These are phyloP conservation scores for Pseudogymnoascus sp. DNA, from an alignment of 2,329 filamentous ascomycete genomes.

Conservation along the genomic window DNA sequence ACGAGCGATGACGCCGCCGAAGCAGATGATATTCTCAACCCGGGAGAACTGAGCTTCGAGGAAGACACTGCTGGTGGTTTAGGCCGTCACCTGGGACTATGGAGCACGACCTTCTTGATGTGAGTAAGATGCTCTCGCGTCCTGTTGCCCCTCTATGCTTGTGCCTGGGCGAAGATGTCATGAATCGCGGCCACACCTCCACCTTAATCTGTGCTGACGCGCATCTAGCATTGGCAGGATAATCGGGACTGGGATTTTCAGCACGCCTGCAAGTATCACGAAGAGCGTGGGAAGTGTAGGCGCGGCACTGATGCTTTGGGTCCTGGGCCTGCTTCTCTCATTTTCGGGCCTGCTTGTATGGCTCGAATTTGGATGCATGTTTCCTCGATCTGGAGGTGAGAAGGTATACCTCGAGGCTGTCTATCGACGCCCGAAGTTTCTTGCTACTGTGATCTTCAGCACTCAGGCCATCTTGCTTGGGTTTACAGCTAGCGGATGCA, in stretches of 20 bases:
- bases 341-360: slow-evolving; percentile 38
- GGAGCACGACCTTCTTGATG: slow-evolving; percentile 19
- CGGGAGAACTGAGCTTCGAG: slow-evolving; percentile 15
- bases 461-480: slow-evolving; percentile 42
- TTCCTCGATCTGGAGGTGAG: slow-evolving; percentile 42
- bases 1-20: background rate
- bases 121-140: background rate
- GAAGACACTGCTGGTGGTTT: slow-evolving; percentile 17
- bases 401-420: slow-evolving; percentile 47
- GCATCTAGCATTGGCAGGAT: slow-evolving; percentile 31
- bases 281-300: slow-evolving; percentile 46
- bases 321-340: slow-evolving; percentile 39
- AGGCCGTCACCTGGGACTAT: slow-evolving; percentile 17
- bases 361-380: slow-evolving; percentile 38
- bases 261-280: slow-evolving; percentile 48
- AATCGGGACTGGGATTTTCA: slow-evolving; percentile 53
- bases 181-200: background rate
- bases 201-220: background rate
- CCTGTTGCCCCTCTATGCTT: background rate
- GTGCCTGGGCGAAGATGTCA: background rate
- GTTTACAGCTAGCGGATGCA: slow-evolving; percentile 53
- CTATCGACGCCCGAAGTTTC: slow-evolving; percentile 40
- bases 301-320: slow-evolving; percentile 46
- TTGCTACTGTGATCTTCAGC: slow-evolving; percentile 45
- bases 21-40: background rate